These are phyloP conservation scores for Leccinum huronense DNA, from an alignment of 1,284 basidiomycete genomes.

Conservation along the genomic window DNA sequence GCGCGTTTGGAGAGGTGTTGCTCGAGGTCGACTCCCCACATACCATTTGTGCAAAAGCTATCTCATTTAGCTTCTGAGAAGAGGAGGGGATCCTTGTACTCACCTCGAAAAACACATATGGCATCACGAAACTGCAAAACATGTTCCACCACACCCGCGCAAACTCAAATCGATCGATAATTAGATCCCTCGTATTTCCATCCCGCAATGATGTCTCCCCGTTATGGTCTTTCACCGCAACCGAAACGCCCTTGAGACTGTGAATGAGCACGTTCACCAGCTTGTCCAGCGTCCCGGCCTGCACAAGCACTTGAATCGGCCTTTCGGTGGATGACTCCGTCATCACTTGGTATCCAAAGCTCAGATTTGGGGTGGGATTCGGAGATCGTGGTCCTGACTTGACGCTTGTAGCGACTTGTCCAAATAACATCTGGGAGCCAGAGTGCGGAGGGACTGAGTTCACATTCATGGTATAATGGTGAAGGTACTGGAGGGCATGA, in stretches of 20 bases:
- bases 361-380: too few relatives aligned
- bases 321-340: slow-evolving; percentile 60
- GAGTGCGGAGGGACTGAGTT: too few relatives aligned
- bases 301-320: slow-evolving; percentile 70
- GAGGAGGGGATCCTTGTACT: slow-evolving; percentile 20
- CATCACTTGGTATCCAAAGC: slow-evolving; percentile 56
- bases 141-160: slow-evolving; percentile 74
- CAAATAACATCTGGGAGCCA: too few relatives aligned
- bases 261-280: slow-evolving; percentile 73
- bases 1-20: slow-evolving; percentile 36
- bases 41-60: slow-evolving; percentile 76
- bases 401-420: too few relatives aligned
- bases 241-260: slow-evolving; percentile 72
- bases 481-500: too few relatives aligned
- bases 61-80: slow-evolving; percentile 14
- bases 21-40: slow-evolving; percentile 46
- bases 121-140: slow-evolving; percentile 75
- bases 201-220: slow-evolving; percentile 75
- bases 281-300: slow-evolving; percentile 71
- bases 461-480: too few relatives aligned
- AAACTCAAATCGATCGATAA: slow-evolving; percentile 71
- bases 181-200: slow-evolving; percentile 64
- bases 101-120: slow-evolving; percentile 80
- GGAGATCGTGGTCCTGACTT: too few relatives aligned
- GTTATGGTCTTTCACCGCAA: slow-evolving; percentile 78